Base-by-base conservation (phyloP, 2,329 filamentous ascomycete genomes). In the Corinectria fuckeliana region DNA sequence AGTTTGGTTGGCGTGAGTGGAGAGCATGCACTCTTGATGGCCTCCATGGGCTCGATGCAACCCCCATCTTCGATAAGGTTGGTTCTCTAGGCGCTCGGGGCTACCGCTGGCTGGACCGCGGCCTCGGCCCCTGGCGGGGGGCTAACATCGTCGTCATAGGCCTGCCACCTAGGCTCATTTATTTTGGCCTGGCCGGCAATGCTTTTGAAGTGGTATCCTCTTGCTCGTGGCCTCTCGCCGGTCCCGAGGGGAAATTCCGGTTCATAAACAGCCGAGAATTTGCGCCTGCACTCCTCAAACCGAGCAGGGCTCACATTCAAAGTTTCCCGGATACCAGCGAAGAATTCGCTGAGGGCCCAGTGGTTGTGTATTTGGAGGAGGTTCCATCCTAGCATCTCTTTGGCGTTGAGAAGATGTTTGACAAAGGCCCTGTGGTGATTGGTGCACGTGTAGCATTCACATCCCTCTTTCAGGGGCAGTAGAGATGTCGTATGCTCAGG, bases 371-470 rank as follows among this genome's bases (percentile, higher is more conserved):
- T 84, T 74, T 98, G 94, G 7, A 99, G 82, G 7, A 99, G 82
- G 0, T 90, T 91, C 95, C 95, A 99, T 21, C 90, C 94, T 4
- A 97, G 86, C 95, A 99, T 98, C 76, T 99, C 95, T 72, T 93
- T 96, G 1, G 95, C 93, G 45, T 87, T 83, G 5, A 99, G 85
- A 1, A 98, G 83, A 75, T 99, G 95, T 65, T 93, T 90, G 32
- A 99, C 72, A 75, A 91, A 99, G 0, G 95, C 94, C 49, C 89
- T 82, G 76, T 97, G 92, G 75, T 98, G 94, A 16, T 85, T 85
- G 2, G 81, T 86, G 80, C 95, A 99, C 20, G 92, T 82, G 74
- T 96, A 94, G 81, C 95, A 99, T 50, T 77, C 68, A 75, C 95
- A 99, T 14, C 76, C 82, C 5, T 81, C 69, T 1, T 76, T 72